Conservation (phyloP, 2,329 filamentous ascomycete species). For the Coleophoma cylindrospora region DNA sequence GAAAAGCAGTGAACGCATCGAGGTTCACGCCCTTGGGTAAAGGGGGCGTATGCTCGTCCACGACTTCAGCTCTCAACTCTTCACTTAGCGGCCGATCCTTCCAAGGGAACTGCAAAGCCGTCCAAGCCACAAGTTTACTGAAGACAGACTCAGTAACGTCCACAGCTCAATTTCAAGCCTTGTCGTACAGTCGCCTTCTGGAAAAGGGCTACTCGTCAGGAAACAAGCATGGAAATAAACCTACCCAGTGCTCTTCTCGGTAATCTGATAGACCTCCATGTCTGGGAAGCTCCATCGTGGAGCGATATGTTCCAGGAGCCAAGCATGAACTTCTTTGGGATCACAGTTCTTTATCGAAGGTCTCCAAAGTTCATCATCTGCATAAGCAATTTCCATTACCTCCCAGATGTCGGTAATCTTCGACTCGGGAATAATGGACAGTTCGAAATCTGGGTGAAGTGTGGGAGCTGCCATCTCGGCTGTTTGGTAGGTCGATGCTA, state of each 20-base stretch:
- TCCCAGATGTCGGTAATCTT: conserved; percentile 13
- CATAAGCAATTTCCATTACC: conserved; percentile 9
- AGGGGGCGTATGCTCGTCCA: conserved; percentile 6
- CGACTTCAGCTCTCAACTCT: conserved; percentile 6
- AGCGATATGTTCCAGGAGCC: conserved; percentile 9
- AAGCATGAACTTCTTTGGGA: conserved; percentile 10
- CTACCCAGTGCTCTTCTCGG: conserved; percentile 11
- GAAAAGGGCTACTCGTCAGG: no score
- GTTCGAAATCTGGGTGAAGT: conserved; percentile 5
- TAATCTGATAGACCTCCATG: conserved; percentile 12
- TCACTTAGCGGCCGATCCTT: conserved; percentile 9
- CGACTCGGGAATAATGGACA: conserved; percentile 4
- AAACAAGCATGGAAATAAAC: neutral
- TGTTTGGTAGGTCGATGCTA: neutral
- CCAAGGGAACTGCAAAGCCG: conserved; percentile 16
- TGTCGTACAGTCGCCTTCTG: no score
- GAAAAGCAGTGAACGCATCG: conserved; percentile 7
- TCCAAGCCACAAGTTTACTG: conserved; percentile 17
- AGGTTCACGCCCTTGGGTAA: conserved; percentile 8
- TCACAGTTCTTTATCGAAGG: conserved; percentile 6
- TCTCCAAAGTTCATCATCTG: conserved; percentile 11
- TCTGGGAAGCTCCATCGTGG: conserved; percentile 16
- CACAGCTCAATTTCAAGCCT: neutral
- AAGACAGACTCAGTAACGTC: neutral
- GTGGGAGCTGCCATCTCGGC: neutral